Evolutionary conservation across 1,284 basidiomycete genomes (phyloP).

Genomic region (Pyrrhoderma noxium): DNA sequence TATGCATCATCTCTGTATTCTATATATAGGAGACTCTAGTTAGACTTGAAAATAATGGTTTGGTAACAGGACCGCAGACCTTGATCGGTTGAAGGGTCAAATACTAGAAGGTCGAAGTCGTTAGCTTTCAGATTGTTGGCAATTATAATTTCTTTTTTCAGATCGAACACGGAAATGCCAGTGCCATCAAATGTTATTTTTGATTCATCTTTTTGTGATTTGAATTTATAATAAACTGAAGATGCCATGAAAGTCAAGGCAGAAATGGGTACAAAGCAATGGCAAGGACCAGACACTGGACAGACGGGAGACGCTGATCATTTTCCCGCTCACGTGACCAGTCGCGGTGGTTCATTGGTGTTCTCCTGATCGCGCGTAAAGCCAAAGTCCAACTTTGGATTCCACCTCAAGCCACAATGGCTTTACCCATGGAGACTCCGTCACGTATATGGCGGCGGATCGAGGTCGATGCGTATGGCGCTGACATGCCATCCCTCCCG

Average conservation of each 20-base stretch:
- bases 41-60: no score
- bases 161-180: constrained; percentile 96
- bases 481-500: constrained; percentile 71
- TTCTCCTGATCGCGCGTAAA: not conserved
- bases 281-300: no score
- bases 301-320: no score
- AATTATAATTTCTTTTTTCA: constrained; percentile 97
- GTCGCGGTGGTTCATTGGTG: not conserved
- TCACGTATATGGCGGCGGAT: constrained; percentile 75
- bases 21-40: constrained; percentile 26
- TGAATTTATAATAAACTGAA: constrained; percentile 98
- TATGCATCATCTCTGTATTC: constrained; percentile 91
- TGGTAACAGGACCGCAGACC: constrained; percentile 45
- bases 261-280: no score
- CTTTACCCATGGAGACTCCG: constrained; percentile 60
- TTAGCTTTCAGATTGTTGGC: constrained; percentile 95
- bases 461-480: constrained; percentile 47
- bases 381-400: no score
- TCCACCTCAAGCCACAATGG: constrained; percentile 23
- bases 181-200: constrained; percentile 97
- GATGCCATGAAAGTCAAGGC: constrained; percentile 89
- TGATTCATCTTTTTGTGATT: constrained; percentile 90
- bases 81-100: constrained; percentile 81
- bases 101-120: constrained; percentile 92
- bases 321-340: not conserved